These are phyloP conservation scores for Colletotrichum brevisporum DNA, from an alignment of 2,329 filamentous ascomycete species.

Conservation along the genomic window DNA sequence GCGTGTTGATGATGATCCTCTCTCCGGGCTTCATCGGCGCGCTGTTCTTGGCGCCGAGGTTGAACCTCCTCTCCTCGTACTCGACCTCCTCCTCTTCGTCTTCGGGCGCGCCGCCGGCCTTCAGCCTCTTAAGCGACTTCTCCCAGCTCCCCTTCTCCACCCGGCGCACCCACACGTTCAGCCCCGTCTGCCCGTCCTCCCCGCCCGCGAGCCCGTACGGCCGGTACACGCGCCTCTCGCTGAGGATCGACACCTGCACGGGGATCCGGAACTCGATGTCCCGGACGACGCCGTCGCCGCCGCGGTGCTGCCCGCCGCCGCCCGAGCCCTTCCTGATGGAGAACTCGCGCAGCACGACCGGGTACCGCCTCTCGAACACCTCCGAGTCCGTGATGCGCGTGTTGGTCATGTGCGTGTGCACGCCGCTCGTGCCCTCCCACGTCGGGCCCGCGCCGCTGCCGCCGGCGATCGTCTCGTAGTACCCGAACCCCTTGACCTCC, in stretches of 20 bases:
- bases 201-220: slow-evolving; percentile 88
- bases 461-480: slow-evolving; percentile 73
- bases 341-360: slow-evolving; percentile 80
- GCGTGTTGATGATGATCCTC: slow-evolving; percentile 82
- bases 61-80: slow-evolving; percentile 75
- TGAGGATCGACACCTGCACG: slow-evolving; percentile 82
- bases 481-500: slow-evolving; percentile 58
- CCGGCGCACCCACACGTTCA: slow-evolving; percentile 89
- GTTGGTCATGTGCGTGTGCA: slow-evolving; percentile 77
- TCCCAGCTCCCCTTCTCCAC: slow-evolving; percentile 72
- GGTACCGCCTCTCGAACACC: slow-evolving; percentile 69
- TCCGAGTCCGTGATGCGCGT: slow-evolving; percentile 77
- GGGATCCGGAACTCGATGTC: slow-evolving; percentile 86
- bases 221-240: slow-evolving; percentile 81
- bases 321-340: slow-evolving; percentile 73
- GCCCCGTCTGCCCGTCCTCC: slow-evolving; percentile 80
- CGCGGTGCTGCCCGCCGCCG: slow-evolving; percentile 75
- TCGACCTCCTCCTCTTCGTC: slow-evolving; percentile 56
- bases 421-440: slow-evolving; percentile 60
- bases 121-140: slow-evolving; percentile 57
- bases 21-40: slow-evolving; percentile 83
- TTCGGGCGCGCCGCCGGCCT: slow-evolving; percentile 47
- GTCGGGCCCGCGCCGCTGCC: slow-evolving; percentile 79
- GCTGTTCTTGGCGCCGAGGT: slow-evolving; percentile 84
- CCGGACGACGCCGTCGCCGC: slow-evolving; percentile 81